phyloP scores from a whole-genome alignment of 495 filamentous ascomycete genomes.

The Lasiosphaeria ovina region DNA sequence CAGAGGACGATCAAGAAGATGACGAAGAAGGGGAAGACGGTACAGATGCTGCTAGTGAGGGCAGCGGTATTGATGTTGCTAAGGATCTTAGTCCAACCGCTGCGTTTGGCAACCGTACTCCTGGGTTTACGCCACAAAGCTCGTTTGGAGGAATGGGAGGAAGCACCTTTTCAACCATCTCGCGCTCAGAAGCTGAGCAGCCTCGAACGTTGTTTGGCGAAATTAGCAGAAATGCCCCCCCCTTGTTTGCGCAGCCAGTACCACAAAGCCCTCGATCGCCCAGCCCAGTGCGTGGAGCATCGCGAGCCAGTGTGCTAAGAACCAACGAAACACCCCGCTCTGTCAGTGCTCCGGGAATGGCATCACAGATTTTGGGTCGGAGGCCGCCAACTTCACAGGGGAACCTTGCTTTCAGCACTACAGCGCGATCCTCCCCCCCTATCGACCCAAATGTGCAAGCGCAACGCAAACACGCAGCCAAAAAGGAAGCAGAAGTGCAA shows the following conservation, averaged over 20 bases:
- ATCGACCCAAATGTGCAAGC: constrained; percentile 39
- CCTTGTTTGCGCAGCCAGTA: constrained; percentile 59
- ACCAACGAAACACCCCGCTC: constrained; percentile 51
- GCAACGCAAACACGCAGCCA: constrained; percentile 44
- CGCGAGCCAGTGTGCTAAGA: constrained; percentile 46
- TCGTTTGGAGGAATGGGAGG: constrained; percentile 58
- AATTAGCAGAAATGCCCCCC: constrained; percentile 48
- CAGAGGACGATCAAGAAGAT: constrained; percentile 29
- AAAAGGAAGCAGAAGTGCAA: constrained; percentile 48
- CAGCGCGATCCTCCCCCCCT: constrained; percentile 16
- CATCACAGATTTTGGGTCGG: constrained; percentile 43
- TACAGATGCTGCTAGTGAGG: constrained; percentile 51
- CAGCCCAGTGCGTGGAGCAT: constrained; percentile 64
- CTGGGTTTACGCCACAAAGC: constrained; percentile 61
- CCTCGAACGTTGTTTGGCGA: constrained; percentile 63
- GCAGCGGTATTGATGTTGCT: constrained; percentile 62
- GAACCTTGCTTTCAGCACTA: constrained; percentile 21
- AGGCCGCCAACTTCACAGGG: constrained; percentile 24
- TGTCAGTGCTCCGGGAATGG: constrained; percentile 56
- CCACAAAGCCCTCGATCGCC: constrained; percentile 69
- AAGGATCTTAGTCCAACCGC: constrained; percentile 63
- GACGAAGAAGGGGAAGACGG: constrained; percentile 42
- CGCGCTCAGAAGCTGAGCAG: constrained; percentile 45
- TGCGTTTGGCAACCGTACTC: constrained; percentile 46
- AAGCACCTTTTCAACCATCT: constrained; percentile 44